A percentile compares a stretch with the other conserved stretches of the same genome.
These are phyloP conservation scores for Metschnikowia sp. DNA, from an alignment of 805 yeast species.

Conservation along the genomic window DNA sequence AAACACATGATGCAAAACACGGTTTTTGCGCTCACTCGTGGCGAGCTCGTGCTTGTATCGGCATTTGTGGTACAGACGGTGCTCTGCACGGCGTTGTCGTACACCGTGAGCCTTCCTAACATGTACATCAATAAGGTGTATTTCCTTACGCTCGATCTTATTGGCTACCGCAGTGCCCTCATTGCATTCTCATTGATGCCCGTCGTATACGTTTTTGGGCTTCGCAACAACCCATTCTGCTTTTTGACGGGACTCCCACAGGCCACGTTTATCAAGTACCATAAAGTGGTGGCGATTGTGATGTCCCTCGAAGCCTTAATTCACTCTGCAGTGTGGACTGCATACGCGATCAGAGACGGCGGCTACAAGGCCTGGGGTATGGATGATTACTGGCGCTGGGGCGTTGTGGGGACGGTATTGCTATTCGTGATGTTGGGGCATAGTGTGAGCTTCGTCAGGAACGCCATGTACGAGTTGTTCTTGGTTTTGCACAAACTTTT, in stretches of 20 bases:
- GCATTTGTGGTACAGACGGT: conserved; percentile 12
- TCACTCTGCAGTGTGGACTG: conserved; percentile 19
- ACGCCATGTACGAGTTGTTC: conserved; percentile 15
- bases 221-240: conserved; percentile 18
- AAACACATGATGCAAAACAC: conserved; percentile 9
- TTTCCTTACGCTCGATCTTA: conserved; percentile 18
- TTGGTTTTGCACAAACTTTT: conserved; percentile 14
- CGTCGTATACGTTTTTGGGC: conserved; percentile 17
- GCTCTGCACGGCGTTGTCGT: conserved; percentile 15
- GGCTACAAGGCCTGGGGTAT: conserved; percentile 14
- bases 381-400: conserved; percentile 20
- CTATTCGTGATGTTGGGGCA: conserved; percentile 17
- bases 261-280: conserved; percentile 14
- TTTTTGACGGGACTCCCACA: conserved; percentile 16
- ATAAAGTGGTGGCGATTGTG: conserved; percentile 15
- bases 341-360: conserved; percentile 14
- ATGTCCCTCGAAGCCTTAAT: conserved; percentile 17
- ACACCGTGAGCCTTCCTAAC: conserved; percentile 17
- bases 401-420: conserved; percentile 14
- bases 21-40: conserved; percentile 9
- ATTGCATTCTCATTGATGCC: conserved; percentile 19
- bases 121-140: conserved; percentile 12
- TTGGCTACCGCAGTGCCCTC: conserved; percentile 18
- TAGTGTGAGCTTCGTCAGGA: conserved; percentile 11
- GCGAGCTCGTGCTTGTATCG: conserved; percentile 10